Conservation (phyloP, 2,329 filamentous ascomycete species). For the Herpotrichia juniperi region DNA sequence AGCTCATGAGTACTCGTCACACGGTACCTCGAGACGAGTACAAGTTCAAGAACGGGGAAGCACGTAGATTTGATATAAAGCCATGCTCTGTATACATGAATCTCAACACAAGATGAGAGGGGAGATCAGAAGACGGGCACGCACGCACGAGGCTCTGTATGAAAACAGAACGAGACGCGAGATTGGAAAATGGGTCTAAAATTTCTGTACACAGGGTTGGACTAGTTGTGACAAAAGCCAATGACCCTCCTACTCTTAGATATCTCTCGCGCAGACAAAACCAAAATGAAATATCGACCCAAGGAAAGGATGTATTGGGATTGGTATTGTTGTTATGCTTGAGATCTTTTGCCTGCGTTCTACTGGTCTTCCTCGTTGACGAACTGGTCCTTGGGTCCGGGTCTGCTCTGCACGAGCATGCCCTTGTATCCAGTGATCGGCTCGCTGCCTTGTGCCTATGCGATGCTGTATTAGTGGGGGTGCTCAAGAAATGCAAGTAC, state of each 20-base stretch:
- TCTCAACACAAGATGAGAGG: neutral
- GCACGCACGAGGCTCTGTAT: neutral
- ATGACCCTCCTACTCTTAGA: constrained; percentile 32
- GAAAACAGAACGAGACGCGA: neutral
- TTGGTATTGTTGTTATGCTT: constrained; percentile 37
- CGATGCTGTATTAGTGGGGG: constrained; percentile 16
- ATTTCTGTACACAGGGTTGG: constrained; percentile 45
- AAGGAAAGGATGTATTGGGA: constrained; percentile 41
- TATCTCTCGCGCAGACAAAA: constrained; percentile 44
- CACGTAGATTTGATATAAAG: neutral
- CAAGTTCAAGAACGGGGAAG: no score
- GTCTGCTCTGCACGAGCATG: constrained; percentile 48
- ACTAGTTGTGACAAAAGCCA: constrained; percentile 44
- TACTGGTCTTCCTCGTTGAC: constrained; percentile 32
- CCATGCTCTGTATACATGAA: neutral
- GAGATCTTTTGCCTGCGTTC: constrained; percentile 25
- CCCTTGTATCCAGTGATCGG: constrained; percentile 48
- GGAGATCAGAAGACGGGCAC: neutral
- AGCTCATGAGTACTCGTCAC: no score
- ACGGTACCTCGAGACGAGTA: no score
- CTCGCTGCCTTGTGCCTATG: constrained; percentile 44
- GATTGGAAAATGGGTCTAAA: constrained; percentile 33
- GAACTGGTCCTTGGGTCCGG: constrained; percentile 23
- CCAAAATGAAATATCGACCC: constrained; percentile 42
- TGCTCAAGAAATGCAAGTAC: neutral